Evolutionary conservation across 31 red algal species (phyloP), one percentile per base, ranked within the genome.

Genomic region (Odonthalia washingtoniensis): DNA sequence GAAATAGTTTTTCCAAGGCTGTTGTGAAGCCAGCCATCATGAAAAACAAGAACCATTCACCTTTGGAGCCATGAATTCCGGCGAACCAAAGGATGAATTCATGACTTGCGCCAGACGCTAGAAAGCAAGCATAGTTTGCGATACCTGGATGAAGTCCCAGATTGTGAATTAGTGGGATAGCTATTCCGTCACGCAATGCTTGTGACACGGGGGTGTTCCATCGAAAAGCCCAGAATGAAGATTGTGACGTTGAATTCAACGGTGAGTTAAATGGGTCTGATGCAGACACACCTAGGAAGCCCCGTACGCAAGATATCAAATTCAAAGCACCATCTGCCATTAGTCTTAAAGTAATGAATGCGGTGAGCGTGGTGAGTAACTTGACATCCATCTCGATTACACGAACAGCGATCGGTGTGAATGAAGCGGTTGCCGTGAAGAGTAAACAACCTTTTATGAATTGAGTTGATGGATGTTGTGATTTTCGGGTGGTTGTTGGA

Each of bases 21-120:
- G 49, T 57, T 57, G 49, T 21, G 21, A 57, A 57, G 12, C 49
- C 49, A 14, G 49, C 49, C 9, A 57, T 9, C 9, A 57, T 57
- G 49, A 57, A 57, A 21, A 57, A 57, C 49, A 57, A 57, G 21
- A 57, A 57, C 49, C 49, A 57, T 57, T 57, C 49, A 57, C 49
- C 49, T 57, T 21, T 57, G 21, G 12, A 14, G 12, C 21, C 49
- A 21, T 21, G 49, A 57, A 57, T 21, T 57, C 21, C 49, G 21
- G 21, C 49, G 21, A 57, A 57, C 12, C 49, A 21, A 21, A 57
- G 49, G 21, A 57, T 57, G 12, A 57, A 57, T 57, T 57, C 49
- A 57, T 57, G 49, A 14, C 49, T 21, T 14, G 21, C 12, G 9
- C 49, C 49, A 57, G 49, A 57, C 21, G 21, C 49, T 9, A 57